Conservation (phyloP, 2,329 filamentous ascomycete species). For the Mycocentrospora acerina region DNA sequence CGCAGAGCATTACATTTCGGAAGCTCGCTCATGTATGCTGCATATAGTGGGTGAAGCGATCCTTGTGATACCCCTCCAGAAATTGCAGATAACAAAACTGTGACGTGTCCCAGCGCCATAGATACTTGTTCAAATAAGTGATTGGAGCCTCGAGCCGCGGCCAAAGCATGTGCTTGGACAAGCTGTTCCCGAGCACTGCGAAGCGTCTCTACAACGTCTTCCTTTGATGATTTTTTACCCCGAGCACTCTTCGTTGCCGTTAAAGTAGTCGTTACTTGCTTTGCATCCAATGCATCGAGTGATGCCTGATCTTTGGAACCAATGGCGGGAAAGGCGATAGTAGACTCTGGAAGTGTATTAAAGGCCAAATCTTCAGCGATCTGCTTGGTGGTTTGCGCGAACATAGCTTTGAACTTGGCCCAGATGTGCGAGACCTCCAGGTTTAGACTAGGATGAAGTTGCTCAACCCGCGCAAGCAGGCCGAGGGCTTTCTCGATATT, state of each 20-base stretch:
- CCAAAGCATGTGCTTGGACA: slow-evolving; percentile 60
- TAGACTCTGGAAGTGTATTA: slow-evolving; percentile 89
- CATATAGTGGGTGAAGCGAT: slow-evolving; percentile 42
- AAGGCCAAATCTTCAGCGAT: slow-evolving; percentile 82
- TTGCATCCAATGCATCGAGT: slow-evolving; percentile 21
- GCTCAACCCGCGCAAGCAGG: slow-evolving; percentile 28
- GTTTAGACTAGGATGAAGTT: slow-evolving; percentile 38
- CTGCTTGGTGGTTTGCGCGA: slow-evolving; percentile 68
- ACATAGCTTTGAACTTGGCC: slow-evolving; percentile 66
- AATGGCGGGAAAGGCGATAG: slow-evolving; percentile 79
- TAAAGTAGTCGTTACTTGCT: slow-evolving; percentile 12
- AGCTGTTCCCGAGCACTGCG: slow-evolving; percentile 67
- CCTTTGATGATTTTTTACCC: slow-evolving; percentile 23
- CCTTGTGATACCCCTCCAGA: slow-evolving; percentile 29
- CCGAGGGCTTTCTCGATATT: slow-evolving; percentile 30
- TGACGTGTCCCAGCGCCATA: slow-evolving; percentile 38
- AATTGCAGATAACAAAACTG: slow-evolving; percentile 44
- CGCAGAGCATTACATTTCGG: slow-evolving; percentile 69
- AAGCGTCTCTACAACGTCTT: slow-evolving; percentile 60
- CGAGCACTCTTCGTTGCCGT: slow-evolving; percentile 17
- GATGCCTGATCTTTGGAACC: slow-evolving; percentile 27
- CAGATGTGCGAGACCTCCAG: slow-evolving; percentile 55
- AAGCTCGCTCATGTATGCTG: slow-evolving; percentile 53
- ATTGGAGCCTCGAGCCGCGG: slow-evolving; percentile 57
- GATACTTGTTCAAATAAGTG: slow-evolving; percentile 56